Base-by-base conservation (phyloP, 768 basidiomycete species). In the Mycena olivaceomarginata region DNA sequence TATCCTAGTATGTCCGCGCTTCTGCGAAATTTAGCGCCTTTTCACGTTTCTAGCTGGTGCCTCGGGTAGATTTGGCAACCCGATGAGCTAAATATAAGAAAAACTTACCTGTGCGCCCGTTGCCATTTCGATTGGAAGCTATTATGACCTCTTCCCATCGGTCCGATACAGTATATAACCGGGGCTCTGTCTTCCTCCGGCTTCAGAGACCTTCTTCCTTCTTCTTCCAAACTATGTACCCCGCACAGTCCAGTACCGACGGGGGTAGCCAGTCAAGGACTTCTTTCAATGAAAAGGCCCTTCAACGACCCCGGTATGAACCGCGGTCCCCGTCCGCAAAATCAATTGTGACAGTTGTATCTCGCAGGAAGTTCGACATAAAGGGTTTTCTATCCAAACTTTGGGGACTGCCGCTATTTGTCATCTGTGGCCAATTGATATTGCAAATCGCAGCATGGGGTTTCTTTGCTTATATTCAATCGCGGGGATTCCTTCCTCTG, bases 401-500 rank as follows among this genome's bases (percentile, higher is more conserved):
- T 25, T 59, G 57, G 57, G 57, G 57, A 37, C 57, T 25, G 57
- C 57, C 57, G 57, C 57, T 59, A 10, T 37, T 59, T 59, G 57
- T 59, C 22, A 59, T 59, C 37, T 59, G 25, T 59, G 57, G 57
- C 13, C 57, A 59, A 59, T 25, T 59, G 37, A 25, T 59, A 59
- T 59, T 59, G 57, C 57, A 59, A 59, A 37, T 59, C 57, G 57
- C 13, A 37, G 9, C 57, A 25, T 59, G 57, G 57, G 57, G 57
- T 15, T 59, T 59, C 57, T 59, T 59, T 59, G 57, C 25, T 59
- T 59, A 59, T 59, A 37, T 59, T 25, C 57, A 59, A 25, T 59
- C 57, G 31, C 57, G 57, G 57, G 57, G 57, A 59, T 59, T 37
- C 10, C 57, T 59, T 59, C 31, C 57, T 59, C 57, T 59, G 7